phyloP scores from a whole-genome alignment of 176 grass and related monocot species.

The Oryza glaberrima region DNA sequence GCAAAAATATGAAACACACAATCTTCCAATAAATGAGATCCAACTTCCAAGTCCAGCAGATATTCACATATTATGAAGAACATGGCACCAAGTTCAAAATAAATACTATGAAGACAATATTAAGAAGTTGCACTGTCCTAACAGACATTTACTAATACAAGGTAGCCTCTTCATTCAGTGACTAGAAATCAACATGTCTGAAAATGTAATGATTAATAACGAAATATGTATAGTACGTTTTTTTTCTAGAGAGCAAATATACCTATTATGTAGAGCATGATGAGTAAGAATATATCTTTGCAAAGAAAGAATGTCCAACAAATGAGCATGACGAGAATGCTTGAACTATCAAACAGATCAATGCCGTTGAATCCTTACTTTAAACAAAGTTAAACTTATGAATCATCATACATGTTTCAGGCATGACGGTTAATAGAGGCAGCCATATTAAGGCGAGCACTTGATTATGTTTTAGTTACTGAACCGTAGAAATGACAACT shows the following conservation, averaged over 20 bases:
- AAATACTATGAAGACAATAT: slow-evolving; percentile 24
- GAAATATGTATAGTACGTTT: neutral
- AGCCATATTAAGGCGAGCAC: neutral
- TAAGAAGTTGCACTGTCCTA: neutral
- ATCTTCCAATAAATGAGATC: slow-evolving; percentile 21
- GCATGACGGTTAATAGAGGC: neutral
- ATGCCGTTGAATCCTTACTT: neutral
- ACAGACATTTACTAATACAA: slow-evolving; percentile 20
- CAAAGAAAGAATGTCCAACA: neutral
- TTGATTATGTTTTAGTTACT: neutral
- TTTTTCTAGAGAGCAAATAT: slow-evolving; percentile 1
- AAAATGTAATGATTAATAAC: neutral
- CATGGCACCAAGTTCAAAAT: neutral
- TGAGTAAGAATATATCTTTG: slow-evolving; percentile 4
- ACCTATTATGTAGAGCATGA: slow-evolving; percentile 27
- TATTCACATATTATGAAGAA: slow-evolving; percentile 17
- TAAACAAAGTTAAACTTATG: neutral
- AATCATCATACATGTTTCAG: neutral
- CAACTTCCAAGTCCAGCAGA: neutral
- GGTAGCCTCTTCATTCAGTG: slow-evolving; percentile 27
- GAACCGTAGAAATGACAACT: neutral
- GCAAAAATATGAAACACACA: slow-evolving; percentile 11
- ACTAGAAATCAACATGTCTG: slow-evolving; percentile 25
- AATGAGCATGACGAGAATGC: neutral
- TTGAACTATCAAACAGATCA: slow-evolving; percentile 18